Evolutionary conservation across 352 stramenopile species (phyloP), one percentile per base, ranked within the genome.

Genomic region (Hyaloperonospora brassicae): DNA sequence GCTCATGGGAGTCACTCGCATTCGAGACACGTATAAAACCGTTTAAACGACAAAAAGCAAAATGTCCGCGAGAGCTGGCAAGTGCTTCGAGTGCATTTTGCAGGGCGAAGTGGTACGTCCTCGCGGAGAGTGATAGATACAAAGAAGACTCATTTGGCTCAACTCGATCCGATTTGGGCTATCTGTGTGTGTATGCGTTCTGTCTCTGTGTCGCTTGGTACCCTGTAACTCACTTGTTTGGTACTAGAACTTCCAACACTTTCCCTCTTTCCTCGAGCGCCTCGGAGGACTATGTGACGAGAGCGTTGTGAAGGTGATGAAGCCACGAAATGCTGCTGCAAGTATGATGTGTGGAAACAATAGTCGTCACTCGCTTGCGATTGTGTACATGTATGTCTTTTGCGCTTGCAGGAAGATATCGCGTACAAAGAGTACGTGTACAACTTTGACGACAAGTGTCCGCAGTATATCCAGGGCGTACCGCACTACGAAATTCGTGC

Each of bases 371-470:
- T n/a, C n/a, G n/a, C n/a, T n/a, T n/a, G n/a, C n/a, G n/a, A n/a
- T n/a, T 21, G 3, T 21, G 36, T 21, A n/a, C 3, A 4, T 21
- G n/a, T 42, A 5, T 42, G 11, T 34, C n/a, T 23, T 47, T 13
- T 31, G 9, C 9, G 44, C 2, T 11, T 23, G 12, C 48, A 87
- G 76, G 82, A 93, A 55, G 77, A 93, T 31, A 90, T 93, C 24
- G 80, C 81, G 54, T 93, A 83, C 75, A 93, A 93, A 60, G 82
- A 93, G 54, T 93, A 93, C 61, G 79, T 93, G 24, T 93, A 89
- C 75, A 90, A 90, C 62, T 90, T 93, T 52, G 82, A 93, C 52
- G 82, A 88, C 61, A 87, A 90, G 61, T 90, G 79, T 50, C 82
- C 82, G 51, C 80, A 90, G 67, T 90, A 90, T 55, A 90, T 90